Evolutionary conservation across 441 rosid species (phyloP), one percentile per base, ranked within the genome.

Genomic region (Syzygium syzygioides): DNA sequence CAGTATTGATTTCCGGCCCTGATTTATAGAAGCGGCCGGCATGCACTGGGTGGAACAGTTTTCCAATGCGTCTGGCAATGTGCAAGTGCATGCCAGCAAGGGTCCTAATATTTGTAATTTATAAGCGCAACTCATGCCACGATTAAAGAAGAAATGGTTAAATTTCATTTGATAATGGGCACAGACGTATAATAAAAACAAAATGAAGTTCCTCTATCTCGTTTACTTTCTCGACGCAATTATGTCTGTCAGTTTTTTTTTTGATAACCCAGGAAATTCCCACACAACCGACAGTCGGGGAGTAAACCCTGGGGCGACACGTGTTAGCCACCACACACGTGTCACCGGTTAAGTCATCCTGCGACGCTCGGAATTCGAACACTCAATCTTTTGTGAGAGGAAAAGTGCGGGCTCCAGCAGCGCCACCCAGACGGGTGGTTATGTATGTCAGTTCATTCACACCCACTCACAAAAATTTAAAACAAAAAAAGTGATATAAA

Each of bases 1-100:
- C 6, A 3, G 6, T 32, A 5, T 17, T 30, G 6, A 30, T 62
- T 3, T 14, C 0, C 19, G 0, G 20, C 30, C 37, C 11, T 14
- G 1, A n/a, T 14, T 14, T n/a, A 5, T 2, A n/a, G 19, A 62
- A 14, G 34, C 3, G 34, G 5, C 4, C 30, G 34, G 14, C 12
- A 12, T 26, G 66, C 66, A 59, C 17, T 0, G 14, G 20, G 23
- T 0, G 1, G 37, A 30, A 30, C 17, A 30, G 20, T 64, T 64
- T 32, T 30, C 3, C 11, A 9, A 18, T 45, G 25, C 5, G 0
- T 1, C 0, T 18, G 14, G 45, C 48, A 18, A 59, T 3, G 50
- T 37, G 50, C 50, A 71, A 37, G 50, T 71, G 5, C 15, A 19
- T 0, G 4, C 50, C 50, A 9, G 20, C 12, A 68, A 6, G 45